Evolutionary conservation across 192 early-diverging fungal genomes (phyloP).

Genomic region (Coemansia umbellata): DNA sequence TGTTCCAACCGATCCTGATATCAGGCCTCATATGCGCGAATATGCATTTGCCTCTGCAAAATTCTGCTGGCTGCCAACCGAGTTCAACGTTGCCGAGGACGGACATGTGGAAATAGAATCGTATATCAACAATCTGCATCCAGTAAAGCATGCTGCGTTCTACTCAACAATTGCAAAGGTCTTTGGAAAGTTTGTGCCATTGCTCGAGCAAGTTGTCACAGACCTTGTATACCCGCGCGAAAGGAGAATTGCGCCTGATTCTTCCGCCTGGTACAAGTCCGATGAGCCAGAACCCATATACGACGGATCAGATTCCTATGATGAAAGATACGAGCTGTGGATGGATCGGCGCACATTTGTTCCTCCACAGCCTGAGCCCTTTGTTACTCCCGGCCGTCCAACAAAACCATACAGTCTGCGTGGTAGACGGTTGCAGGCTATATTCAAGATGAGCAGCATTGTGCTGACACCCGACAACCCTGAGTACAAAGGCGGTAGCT

Average conservation of each 20-base stretch:
- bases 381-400: constrained; percentile 4
- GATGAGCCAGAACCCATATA: constrained; percentile 7
- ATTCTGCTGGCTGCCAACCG: constrained; percentile 64
- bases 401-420: constrained; percentile 14
- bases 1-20: too few relatives aligned
- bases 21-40: too few relatives aligned
- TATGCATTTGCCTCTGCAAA: constrained; percentile 6
- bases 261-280: constrained; percentile 15
- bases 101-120: constrained; percentile 52
- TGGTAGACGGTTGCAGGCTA: constrained; percentile 52
- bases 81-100: constrained; percentile 54
- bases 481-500: constrained; percentile 50
- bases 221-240: constrained; percentile 17
- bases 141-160: constrained; percentile 44
- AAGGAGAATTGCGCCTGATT: constrained; percentile 9
- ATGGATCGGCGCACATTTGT: not conserved
- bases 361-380: not conserved
- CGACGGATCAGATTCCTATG: constrained; percentile 11
- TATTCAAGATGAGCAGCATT: constrained; percentile 68
- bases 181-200: constrained; percentile 57
- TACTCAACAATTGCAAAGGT: constrained; percentile 54
- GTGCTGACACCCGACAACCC: constrained; percentile 62
- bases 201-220: constrained; percentile 59
- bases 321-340: constrained; percentile 18
- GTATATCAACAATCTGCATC: constrained; percentile 78